Base-by-base conservation (phyloP, 1,284 basidiomycete genomes). In the Cryptococcus wingfieldii region DNA sequence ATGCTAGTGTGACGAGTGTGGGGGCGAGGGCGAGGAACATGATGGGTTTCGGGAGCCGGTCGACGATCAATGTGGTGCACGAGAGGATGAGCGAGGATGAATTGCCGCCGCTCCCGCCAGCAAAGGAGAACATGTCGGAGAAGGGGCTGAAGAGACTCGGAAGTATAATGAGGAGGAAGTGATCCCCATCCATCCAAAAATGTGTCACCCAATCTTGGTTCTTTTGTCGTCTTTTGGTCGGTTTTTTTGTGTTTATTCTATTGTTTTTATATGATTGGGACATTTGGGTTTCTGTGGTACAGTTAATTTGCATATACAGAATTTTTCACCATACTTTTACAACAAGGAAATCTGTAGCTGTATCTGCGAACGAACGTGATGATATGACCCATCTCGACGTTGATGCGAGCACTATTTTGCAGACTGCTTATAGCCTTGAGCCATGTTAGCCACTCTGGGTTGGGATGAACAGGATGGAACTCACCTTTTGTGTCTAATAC, bases 401-500 rank as follows among this genome's bases (percentile, higher is more conserved):
- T 39, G 44, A 23, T 27, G 39, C 1, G 31, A 55, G 23, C 10
- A 41, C 54, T 63, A 74, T 57, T 70, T 71, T 28, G 65, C 50
- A 9, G 68, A 60, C 54, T 74, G 71, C 63, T 75, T 75, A 61
- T 73, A 75, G 10, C 64, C 69, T 71, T 53, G 16, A 41, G 34
- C 23, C 31, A 34, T 10, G 31, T 34, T 10, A 34, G 31, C 31
- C 10, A 8, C 7, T 8, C 10, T 6, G 31, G 6, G 31, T 10
- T 34, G 10, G 6, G 31, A 34, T 10, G 31, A 34, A 6, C 31
- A 34, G 31, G 31, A 34, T 10, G 31, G 18, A 13, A 45, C 73
- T 65, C 56, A 73, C 74, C 54, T 25, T 56, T 56, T 2, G 65
- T 70, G 56, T 77, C 75, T 7, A 78, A 57, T 2, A 77, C 69